Evolutionary conservation across 2,329 filamentous ascomycete species (phyloP).

Genomic region (Diaporthe sp.): DNA sequence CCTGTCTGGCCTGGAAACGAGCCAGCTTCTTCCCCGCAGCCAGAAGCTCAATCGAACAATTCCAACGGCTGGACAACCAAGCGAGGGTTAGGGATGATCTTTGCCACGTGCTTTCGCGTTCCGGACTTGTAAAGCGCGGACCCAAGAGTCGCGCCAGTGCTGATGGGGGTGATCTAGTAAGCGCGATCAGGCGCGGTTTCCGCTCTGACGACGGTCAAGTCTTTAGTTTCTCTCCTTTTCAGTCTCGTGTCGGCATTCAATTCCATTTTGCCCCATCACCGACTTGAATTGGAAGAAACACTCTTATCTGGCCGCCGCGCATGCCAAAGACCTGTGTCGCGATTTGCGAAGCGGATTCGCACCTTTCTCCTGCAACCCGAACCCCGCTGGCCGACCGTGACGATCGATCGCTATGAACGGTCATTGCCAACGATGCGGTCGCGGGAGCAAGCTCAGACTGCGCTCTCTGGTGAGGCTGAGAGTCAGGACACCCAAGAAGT

Average conservation of each 20-base stretch:
- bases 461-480: conserved; percentile 51
- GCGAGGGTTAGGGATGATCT: not conserved
- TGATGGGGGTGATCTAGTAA: conserved; percentile 14
- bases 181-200: conserved; percentile 17
- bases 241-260: not conserved
- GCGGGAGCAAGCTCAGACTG: conserved; percentile 47
- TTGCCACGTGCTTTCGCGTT: conserved; percentile 36
- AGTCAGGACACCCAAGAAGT: conserved; percentile 62
- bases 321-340: not conserved
- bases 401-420: conserved; percentile 36
- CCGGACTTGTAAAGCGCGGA: conserved; percentile 1
- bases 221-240: not conserved
- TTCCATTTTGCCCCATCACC: not conserved
- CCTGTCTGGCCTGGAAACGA: conserved; percentile 5
- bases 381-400: not conserved
- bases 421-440: conserved; percentile 42
- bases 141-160: conserved; percentile 17
- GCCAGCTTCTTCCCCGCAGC: conserved; percentile 13
- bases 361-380: conserved; percentile 7
- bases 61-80: not conserved
- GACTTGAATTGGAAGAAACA: not conserved
- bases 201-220: not conserved
- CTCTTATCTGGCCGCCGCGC: not conserved
- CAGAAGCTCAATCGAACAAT: not conserved
- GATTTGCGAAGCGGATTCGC: not conserved